These are phyloP conservation scores for Thinopyrum elongatum DNA, from an alignment of 176 grass and related monocot species.

Conservation along the genomic window DNA sequence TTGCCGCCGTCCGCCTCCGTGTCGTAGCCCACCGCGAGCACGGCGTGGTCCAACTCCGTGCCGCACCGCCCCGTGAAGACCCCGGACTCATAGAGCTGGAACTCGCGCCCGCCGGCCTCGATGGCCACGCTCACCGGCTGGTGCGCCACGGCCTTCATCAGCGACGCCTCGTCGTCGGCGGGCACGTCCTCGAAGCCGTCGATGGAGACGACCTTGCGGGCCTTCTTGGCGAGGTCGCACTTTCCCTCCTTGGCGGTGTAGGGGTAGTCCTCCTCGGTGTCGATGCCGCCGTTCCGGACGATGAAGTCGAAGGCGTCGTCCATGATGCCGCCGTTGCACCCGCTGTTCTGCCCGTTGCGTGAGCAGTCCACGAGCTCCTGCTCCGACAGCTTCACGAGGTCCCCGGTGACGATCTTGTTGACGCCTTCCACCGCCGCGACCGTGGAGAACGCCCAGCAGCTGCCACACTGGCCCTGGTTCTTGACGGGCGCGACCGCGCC, in stretches of 20 bases:
- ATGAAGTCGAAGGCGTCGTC: conserved; percentile 3
- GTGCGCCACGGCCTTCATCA: conserved; percentile 8
- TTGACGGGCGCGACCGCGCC: neutral
- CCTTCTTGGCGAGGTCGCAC: neutral
- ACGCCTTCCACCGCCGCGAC: neutral
- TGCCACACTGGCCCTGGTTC: neutral
- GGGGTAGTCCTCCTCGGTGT: neutral
- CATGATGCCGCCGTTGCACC: conserved; percentile 6
- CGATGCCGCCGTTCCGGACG: neutral
- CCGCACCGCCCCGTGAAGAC: conserved; percentile 17
- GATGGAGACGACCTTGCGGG: neutral
- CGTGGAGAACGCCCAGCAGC: conserved; percentile 2
- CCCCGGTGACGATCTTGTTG: neutral
- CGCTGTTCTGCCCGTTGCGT: neutral
- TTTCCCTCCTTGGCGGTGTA: neutral
- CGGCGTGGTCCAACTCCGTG: conserved; percentile 56
- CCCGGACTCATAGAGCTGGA: neutral
- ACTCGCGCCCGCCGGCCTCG: neutral
- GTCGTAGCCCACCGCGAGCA: conserved; percentile 54
- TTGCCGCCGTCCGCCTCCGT: conserved; percentile 9
- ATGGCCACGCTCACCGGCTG: neutral
- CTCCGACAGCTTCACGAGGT: neutral
- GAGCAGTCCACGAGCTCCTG: conserved; percentile 14
- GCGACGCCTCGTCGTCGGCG: neutral
- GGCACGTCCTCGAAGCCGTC: neutral